phyloP scores from a whole-genome alignment of 2,329 filamentous ascomycete species.

The Botrytis deweyae region DNA sequence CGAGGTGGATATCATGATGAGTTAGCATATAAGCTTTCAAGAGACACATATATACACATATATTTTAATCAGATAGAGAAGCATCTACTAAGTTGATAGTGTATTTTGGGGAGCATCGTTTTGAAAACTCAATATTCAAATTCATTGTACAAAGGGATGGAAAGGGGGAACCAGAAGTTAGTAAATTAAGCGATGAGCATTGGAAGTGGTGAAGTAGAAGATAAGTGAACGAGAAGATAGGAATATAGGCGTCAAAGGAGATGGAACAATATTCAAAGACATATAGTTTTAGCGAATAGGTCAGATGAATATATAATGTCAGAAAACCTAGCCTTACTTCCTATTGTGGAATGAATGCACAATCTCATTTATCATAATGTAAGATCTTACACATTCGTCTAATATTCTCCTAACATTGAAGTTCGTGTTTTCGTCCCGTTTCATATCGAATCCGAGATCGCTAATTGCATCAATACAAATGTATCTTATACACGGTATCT shows the following conservation, averaged over 20 bases:
- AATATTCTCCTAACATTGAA: not conserved
- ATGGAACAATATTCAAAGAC: not conserved
- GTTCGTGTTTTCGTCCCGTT: not conserved
- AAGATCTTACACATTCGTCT: not conserved
- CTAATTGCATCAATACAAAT: not conserved
- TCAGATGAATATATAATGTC: not conserved
- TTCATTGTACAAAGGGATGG: not conserved
- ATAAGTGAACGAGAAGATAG: no score
- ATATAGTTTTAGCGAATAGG: not conserved
- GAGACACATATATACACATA: not conserved
- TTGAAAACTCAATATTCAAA: not conserved
- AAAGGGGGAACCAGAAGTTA: not conserved
- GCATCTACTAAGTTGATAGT: not conserved
- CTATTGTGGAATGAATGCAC: not conserved
- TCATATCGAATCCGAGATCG: not conserved
- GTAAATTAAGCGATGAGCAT: not conserved
- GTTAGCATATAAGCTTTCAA: not conserved
- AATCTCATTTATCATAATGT: not conserved
- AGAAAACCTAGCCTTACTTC: not conserved
- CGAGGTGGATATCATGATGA: not conserved
- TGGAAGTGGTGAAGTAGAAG: not conserved
- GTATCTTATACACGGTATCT: not conserved
- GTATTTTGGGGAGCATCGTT: not conserved
- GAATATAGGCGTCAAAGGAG: not conserved
- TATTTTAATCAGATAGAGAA: not conserved